Percentiles rank a stretch among this genome's conserved stretches.
phyloP scores from a whole-genome alignment of 441 rosid genomes.

The Isatis lusitanica region DNA sequence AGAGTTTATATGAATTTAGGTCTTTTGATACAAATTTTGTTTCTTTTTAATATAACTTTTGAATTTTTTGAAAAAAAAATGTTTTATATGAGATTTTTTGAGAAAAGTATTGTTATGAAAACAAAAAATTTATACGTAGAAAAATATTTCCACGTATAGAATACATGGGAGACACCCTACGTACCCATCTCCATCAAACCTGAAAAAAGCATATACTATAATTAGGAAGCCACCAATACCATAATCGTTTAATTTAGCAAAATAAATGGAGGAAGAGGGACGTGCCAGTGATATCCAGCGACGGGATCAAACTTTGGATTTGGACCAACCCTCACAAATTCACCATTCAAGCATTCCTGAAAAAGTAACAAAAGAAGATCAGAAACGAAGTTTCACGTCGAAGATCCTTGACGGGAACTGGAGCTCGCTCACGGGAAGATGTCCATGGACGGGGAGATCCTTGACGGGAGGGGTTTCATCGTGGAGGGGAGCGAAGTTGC shows the following conservation, averaged over 20 bases:
- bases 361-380: not conserved
- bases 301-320: constrained; percentile 86
- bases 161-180: not conserved
- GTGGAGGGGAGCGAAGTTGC: constrained; percentile 74
- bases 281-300: constrained; percentile 86
- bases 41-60: no score
- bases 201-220: constrained; percentile 31
- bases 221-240: constrained; percentile 10
- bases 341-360: constrained; percentile 88
- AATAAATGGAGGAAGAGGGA: constrained; percentile 9
- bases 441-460: constrained; percentile 69
- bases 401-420: not conserved
- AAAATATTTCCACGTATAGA: no score
- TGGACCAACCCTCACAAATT: constrained; percentile 86
- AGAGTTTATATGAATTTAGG: no score
- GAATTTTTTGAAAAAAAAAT: no score
- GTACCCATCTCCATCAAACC: constrained; percentile 98
- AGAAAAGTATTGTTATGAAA: no score
- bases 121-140: no score
- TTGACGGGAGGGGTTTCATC: constrained; percentile 76
- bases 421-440: constrained; percentile 73
- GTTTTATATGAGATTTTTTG: no score
- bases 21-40: no score
- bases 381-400: no score
- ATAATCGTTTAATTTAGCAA: not conserved